These are phyloP conservation scores for Thymus quinquecostatus DNA, from an alignment of 257 asterid genomes.

Conservation along the genomic window DNA sequence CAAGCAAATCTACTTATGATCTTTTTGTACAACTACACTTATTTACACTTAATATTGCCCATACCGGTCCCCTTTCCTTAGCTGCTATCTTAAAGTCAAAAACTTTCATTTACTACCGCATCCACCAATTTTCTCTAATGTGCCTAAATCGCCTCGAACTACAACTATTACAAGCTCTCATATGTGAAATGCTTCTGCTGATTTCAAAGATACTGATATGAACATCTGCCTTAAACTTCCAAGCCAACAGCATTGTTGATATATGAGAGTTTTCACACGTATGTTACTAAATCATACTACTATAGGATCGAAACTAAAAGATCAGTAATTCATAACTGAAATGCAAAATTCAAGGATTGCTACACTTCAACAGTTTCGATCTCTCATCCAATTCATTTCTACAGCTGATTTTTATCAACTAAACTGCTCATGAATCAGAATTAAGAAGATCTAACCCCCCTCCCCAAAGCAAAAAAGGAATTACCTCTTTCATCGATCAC, in stretches of 20 bases:
- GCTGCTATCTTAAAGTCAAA: neutral
- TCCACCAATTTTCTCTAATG: neutral
- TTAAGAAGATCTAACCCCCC: conserved; percentile 19
- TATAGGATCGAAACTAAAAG: neutral
- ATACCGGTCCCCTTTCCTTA: neutral
- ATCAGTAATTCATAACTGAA: neutral
- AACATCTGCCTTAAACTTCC: conserved; percentile 4
- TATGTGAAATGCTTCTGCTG: neutral
- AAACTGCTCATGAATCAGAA: neutral
- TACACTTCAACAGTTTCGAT: neutral
- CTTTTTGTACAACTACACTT: neutral
- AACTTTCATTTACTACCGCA: neutral
- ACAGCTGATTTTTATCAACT: neutral
- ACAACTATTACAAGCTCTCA: neutral
- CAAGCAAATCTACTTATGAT: neutral
- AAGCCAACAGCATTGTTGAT: neutral
- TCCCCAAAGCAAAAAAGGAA: neutral
- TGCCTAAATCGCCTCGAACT: neutral
- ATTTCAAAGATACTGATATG: conserved; percentile 1
- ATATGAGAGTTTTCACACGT: neutral
- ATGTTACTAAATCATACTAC: neutral
- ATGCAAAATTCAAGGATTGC: neutral
- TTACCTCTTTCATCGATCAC: conserved; percentile 90
- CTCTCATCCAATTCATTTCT: conserved; percentile 2
- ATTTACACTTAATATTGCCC: neutral